Evolutionary conservation across 345 rosid genomes (phyloP).

Genomic region (Arabidopsis arenosa): DNA sequence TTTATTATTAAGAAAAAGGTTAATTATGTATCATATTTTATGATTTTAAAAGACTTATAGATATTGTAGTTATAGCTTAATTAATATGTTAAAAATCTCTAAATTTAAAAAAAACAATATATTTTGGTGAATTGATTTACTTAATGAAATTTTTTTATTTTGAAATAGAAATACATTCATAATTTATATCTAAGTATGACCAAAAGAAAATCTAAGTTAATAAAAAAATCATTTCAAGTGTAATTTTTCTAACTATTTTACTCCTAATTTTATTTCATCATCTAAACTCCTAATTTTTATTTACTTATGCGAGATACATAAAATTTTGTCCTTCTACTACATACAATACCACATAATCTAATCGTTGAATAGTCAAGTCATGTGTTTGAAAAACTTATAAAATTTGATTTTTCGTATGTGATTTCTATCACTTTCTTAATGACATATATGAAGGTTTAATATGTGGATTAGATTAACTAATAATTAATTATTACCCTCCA

Average conservation of each 20-base stretch:
- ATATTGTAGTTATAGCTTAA: not conserved
- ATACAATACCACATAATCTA: slow-evolving; percentile 12
- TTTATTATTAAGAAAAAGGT: not conserved
- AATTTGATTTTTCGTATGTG: slow-evolving; percentile 16
- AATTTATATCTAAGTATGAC: not conserved
- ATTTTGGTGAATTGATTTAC: too few relatives aligned
- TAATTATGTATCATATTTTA: not conserved
- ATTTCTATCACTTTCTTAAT: not conserved
- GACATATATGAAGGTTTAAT: slow-evolving; percentile 18
- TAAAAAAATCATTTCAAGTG: not conserved
- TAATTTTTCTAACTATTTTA: not conserved
- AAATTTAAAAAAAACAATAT: too few relatives aligned
- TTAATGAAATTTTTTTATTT: too few relatives aligned
- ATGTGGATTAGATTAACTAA: not conserved
- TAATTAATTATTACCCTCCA: not conserved
- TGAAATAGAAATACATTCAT: not conserved
- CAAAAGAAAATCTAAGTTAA: not conserved
- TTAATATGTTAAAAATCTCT: too few relatives aligned
- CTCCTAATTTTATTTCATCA: not conserved
- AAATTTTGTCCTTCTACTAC: slow-evolving; percentile 3
- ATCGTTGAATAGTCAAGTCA: slow-evolving; percentile 31
- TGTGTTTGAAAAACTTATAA: not conserved
- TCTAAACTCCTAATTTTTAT: not conserved
- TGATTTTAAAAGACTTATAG: not conserved
- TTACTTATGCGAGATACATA: not conserved